Conservation (phyloP, 106 monocot species). For the Triglochin maritima region DNA sequence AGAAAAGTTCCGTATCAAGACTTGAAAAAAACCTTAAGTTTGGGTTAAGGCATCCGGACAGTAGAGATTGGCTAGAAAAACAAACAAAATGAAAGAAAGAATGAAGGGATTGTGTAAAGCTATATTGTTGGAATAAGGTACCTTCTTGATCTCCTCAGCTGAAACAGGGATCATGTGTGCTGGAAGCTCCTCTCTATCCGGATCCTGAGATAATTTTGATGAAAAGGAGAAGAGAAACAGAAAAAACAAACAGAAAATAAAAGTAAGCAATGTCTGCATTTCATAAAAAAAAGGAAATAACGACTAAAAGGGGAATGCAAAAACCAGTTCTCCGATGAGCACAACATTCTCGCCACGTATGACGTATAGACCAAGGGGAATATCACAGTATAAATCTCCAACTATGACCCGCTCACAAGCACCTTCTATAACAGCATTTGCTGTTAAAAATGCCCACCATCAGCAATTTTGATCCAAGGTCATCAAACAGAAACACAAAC, state of each 20-base stretch:
- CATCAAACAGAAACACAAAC: background rate
- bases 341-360: conserved; percentile 95
- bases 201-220: conserved; percentile 30
- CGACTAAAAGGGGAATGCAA: background rate
- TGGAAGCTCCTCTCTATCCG: conserved; percentile 80
- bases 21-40: no score
- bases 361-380: conserved; percentile 85
- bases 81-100: no score
- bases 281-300: no score
- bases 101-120: background rate
- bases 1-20: no score
- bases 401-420: conserved; percentile 93
- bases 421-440: conserved; percentile 93
- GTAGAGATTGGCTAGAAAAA: no score
- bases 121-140: conserved; percentile 4
- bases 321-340: conserved; percentile 92
- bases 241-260: background rate
- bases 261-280: background rate
- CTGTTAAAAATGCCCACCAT: conserved; percentile 18
- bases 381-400: conserved; percentile 83
- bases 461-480: background rate
- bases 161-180: conserved; percentile 73
- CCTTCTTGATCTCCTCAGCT: conserved; percentile 68
- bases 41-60: no score
- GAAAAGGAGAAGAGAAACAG: background rate